A percentile compares a stretch with the other conserved stretches of the same genome.
phyloP scores from a whole-genome alignment of 2,329 filamentous ascomycete species.

The Diplodia corticola region DNA sequence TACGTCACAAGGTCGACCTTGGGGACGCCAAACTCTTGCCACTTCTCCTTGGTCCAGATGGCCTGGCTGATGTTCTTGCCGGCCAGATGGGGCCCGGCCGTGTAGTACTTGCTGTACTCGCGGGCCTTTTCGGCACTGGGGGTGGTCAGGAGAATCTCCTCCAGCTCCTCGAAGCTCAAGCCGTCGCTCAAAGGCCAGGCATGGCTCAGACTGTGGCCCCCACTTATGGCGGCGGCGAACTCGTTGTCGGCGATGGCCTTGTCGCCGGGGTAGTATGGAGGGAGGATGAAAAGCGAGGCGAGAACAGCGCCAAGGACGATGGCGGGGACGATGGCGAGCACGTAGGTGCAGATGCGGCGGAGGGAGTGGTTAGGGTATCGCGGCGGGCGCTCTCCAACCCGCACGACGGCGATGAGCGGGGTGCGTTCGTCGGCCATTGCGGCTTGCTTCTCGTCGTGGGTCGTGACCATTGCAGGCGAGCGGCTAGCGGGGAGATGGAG shows the following conservation, averaged over 20 bases:
- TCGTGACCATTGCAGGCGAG: slow-evolving; percentile 12
- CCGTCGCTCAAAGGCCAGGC: slow-evolving; percentile 48
- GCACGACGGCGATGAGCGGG: slow-evolving; percentile 66
- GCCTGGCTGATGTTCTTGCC: slow-evolving; percentile 55
- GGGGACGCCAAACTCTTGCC: slow-evolving; percentile 51
- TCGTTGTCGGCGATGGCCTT: slow-evolving; percentile 28
- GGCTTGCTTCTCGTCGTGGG: slow-evolving; percentile 23
- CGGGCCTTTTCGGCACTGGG: slow-evolving; percentile 54
- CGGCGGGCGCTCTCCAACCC: slow-evolving; percentile 54
- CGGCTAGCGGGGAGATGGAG: neutral
- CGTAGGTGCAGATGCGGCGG: slow-evolving; percentile 67
- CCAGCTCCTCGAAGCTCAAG: slow-evolving; percentile 56
- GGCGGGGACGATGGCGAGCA: slow-evolving; percentile 43
- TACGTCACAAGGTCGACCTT: slow-evolving; percentile 50
- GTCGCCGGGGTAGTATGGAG: slow-evolving; percentile 36
- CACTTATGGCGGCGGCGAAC: slow-evolving; percentile 27
- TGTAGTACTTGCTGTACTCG: slow-evolving; percentile 54
- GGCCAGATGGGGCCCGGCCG: slow-evolving; percentile 52
- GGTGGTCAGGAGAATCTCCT: slow-evolving; percentile 55
- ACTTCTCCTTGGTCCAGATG: slow-evolving; percentile 52
- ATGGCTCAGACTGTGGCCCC: slow-evolving; percentile 32
- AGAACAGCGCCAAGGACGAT: slow-evolving; percentile 40
- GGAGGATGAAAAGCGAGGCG: slow-evolving; percentile 41
- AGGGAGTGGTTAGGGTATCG: slow-evolving; percentile 56
- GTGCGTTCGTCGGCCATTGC: slow-evolving; percentile 59